Evolutionary conservation across 2,329 filamentous ascomycete species (phyloP).

Genomic region (Purpureocillium takamizusanense): DNA sequence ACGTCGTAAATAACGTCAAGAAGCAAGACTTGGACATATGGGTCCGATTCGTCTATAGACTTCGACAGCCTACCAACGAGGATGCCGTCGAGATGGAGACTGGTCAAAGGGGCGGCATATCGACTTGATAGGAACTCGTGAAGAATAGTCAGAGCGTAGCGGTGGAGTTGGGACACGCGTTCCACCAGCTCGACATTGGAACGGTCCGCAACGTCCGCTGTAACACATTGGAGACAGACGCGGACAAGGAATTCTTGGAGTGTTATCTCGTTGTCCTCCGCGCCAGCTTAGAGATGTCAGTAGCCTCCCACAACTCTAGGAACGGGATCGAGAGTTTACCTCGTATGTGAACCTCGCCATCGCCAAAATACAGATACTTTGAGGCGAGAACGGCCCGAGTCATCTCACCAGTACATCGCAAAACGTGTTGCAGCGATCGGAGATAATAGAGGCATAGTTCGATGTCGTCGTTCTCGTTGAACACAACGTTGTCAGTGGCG

Average conservation of each 20-base stretch:
- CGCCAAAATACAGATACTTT: constrained; percentile 30
- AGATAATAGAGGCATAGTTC: constrained; percentile 74
- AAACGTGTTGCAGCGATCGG: constrained; percentile 61
- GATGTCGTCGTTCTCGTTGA: constrained; percentile 56
- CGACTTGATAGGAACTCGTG: constrained; percentile 60
- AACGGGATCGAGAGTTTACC: constrained; percentile 34
- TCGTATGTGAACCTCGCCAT: constrained; percentile 23
- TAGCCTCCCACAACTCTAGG: too few species aligned
- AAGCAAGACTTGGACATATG: constrained; percentile 66
- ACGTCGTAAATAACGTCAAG: constrained; percentile 70
- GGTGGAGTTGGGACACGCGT: constrained; percentile 58
- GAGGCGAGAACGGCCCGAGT: constrained; percentile 64
- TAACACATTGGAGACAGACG: constrained; percentile 55
- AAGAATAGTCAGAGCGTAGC: constrained; percentile 59
- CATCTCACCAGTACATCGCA: constrained; percentile 56
- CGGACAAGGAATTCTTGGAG: constrained; percentile 62
- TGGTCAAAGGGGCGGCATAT: constrained; percentile 47
- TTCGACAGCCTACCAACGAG: constrained; percentile 60
- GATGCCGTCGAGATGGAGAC: constrained; percentile 59
- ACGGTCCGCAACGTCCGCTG: constrained; percentile 11
- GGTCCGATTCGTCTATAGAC: constrained; percentile 52
- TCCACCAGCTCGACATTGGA: constrained; percentile 16
- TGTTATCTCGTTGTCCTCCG: constrained; percentile 45
- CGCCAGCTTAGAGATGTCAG: constrained; percentile 30
- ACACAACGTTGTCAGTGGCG: constrained; percentile 9